A percentile compares a stretch with the other conserved stretches of the same genome.
Evolutionary conservation across 805 yeast genomes (phyloP).

Genomic region (Teunomyces aglyptinius): DNA sequence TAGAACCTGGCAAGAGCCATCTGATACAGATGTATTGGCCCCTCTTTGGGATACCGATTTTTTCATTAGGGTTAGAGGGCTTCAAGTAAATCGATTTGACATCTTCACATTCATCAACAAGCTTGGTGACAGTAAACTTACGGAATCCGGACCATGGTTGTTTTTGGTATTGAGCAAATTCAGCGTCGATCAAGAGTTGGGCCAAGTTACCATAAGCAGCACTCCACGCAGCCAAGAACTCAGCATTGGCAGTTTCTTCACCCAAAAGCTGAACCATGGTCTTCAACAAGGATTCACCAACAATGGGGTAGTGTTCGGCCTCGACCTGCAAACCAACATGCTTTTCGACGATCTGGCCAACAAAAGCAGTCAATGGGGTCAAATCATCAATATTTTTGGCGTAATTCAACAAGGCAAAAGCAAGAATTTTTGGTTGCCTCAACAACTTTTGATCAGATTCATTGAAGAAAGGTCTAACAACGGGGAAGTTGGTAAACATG

Average conservation of each 20-base stretch:
- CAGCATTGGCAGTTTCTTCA: conserved; percentile 53
- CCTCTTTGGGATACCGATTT: conserved; percentile 27
- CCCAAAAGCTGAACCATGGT: conserved; percentile 58
- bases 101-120: conserved; percentile 43
- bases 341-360: conserved; percentile 58
- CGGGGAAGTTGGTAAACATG: conserved; percentile 55
- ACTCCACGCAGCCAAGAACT: conserved; percentile 61
- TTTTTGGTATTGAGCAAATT: conserved; percentile 43
- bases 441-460: conserved; percentile 52
- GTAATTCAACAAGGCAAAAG: conserved; percentile 57
- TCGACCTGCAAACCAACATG: conserved; percentile 63
- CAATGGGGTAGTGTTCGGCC: conserved; percentile 66
- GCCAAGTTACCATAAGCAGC: conserved; percentile 66
- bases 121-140: conserved; percentile 44
- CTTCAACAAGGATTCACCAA: conserved; percentile 54
- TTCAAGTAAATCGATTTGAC: conserved; percentile 53
- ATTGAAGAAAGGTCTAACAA: conserved; percentile 61
- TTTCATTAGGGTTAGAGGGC: conserved; percentile 33
- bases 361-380: conserved; percentile 50
- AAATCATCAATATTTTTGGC: conserved; percentile 63
- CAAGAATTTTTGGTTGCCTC: conserved; percentile 63
- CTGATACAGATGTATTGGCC: conserved; percentile 48
- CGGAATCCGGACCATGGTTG: conserved; percentile 59
- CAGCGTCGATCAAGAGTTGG: conserved; percentile 55
- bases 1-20: conserved; percentile 32